Conservation (phyloP, 73 alveolate species). For the Blepharisma stoltei region DNA sequence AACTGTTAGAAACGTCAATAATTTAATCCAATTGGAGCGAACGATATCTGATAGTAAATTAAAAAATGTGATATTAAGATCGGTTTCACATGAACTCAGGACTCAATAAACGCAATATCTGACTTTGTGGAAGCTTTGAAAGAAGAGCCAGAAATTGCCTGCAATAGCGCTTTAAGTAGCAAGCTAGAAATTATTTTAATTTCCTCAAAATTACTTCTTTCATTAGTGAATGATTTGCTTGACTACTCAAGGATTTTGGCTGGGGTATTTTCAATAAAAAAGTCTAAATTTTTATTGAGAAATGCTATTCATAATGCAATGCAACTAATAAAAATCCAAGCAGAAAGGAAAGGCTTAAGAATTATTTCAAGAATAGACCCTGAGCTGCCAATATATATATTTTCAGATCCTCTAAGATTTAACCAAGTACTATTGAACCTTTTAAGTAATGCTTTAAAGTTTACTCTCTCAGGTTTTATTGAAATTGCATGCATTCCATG, state of each 20-base stretch:
- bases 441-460: slow-evolving; percentile 42
- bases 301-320: slow-evolving; percentile 19
- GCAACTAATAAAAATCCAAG: slow-evolving; percentile 30
- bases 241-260: slow-evolving; percentile 38
- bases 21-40: no score
- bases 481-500: background rate
- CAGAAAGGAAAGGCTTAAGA: slow-evolving; percentile 38
- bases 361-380: background rate
- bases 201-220: slow-evolving; percentile 36
- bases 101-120: slow-evolving; percentile 18
- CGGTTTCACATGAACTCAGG: slow-evolving; percentile 38
- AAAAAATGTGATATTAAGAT: slow-evolving; percentile 23
- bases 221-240: slow-evolving; percentile 38
- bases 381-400: slow-evolving; percentile 18
- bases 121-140: background rate
- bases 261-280: slow-evolving; percentile 33
- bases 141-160: background rate
- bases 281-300: slow-evolving; percentile 1
- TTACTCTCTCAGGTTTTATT: slow-evolving; percentile 43
- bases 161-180: background rate
- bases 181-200: slow-evolving; percentile 15
- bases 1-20: no score
- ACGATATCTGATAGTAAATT: background rate
- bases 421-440: slow-evolving; percentile 42
- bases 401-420: slow-evolving; percentile 35